Percentiles rank a stretch among this genome's conserved stretches.
Evolutionary conservation across 2,329 filamentous ascomycete species (phyloP).

Genomic region (Monilinia fructigena): DNA sequence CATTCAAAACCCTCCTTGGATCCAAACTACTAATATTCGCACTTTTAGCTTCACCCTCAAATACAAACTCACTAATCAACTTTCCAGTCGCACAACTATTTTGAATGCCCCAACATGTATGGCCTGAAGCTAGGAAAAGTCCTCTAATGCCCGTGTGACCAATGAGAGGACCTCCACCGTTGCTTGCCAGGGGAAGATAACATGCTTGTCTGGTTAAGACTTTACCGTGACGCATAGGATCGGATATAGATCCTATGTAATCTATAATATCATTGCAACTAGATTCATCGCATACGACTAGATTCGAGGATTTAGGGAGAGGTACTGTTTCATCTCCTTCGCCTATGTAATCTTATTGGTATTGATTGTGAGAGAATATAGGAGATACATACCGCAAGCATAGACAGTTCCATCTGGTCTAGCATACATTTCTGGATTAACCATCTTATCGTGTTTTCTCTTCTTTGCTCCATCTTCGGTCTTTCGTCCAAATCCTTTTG

Average conservation of each 20-base stretch:
- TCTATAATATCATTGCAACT: slow-evolving; percentile 84
- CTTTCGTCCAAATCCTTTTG: slow-evolving; percentile 58
- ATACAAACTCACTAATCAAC: slow-evolving; percentile 74
- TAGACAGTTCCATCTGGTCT: slow-evolving; percentile 87
- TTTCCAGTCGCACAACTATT: slow-evolving; percentile 87
- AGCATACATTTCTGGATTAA: slow-evolving; percentile 91
- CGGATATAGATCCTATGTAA: slow-evolving; percentile 66
- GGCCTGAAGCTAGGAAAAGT: slow-evolving; percentile 78
- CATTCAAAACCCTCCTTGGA: slow-evolving; percentile 55
- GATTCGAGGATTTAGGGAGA: slow-evolving; percentile 71
- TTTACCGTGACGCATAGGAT: slow-evolving; percentile 65
- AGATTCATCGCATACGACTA: slow-evolving; percentile 70
- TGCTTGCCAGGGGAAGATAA: slow-evolving; percentile 68
- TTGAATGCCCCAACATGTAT: slow-evolving; percentile 98
- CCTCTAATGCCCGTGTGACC: slow-evolving; percentile 72
- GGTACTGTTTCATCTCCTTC: slow-evolving; percentile 77
- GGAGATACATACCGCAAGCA: slow-evolving; percentile 67
- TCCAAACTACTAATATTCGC: slow-evolving; percentile 66
- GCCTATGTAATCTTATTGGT: slow-evolving; percentile 42
- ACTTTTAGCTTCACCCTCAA: slow-evolving; percentile 69
- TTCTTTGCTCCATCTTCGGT: slow-evolving; percentile 50
- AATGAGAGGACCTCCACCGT: slow-evolving; percentile 67
- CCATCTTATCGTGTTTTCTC: slow-evolving; percentile 58
- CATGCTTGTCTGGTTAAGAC: slow-evolving; percentile 81
- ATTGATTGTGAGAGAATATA: not conserved